Evolutionary conservation across 257 asterid species (phyloP).

Genomic region (Penstemon eatonii): DNA sequence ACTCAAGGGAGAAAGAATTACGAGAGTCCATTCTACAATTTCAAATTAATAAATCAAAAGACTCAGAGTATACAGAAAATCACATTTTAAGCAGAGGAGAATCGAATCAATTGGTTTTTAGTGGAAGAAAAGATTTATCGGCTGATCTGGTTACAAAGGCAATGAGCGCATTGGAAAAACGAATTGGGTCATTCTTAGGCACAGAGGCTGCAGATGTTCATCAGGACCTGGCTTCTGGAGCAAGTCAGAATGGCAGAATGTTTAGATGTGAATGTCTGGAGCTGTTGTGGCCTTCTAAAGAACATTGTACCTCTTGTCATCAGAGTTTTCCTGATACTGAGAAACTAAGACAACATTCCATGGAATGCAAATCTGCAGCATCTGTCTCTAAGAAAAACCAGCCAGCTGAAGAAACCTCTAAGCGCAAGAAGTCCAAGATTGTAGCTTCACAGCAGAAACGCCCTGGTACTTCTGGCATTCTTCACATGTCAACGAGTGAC

Average conservation of each 20-base stretch:
- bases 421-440: slow-evolving; percentile 44
- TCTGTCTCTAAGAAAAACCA: slow-evolving; percentile 43
- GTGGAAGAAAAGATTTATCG: slow-evolving; percentile 30
- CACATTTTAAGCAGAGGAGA: slow-evolving; percentile 40
- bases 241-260: slow-evolving; percentile 40
- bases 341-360: slow-evolving; percentile 56
- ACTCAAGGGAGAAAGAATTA: slow-evolving; percentile 68
- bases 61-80: slow-evolving; percentile 37
- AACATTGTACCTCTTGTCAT: slow-evolving; percentile 78
- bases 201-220: slow-evolving; percentile 30
- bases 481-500: slow-evolving; percentile 40
- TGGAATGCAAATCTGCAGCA: slow-evolving; percentile 46
- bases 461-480: slow-evolving; percentile 28
- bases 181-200: slow-evolving; percentile 48
- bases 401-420: slow-evolving; percentile 42
- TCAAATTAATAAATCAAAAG: slow-evolving; percentile 48
- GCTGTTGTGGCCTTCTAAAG: slow-evolving; percentile 63
- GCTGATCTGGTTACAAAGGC: slow-evolving; percentile 64
- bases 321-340: slow-evolving; percentile 52
- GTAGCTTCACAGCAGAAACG: slow-evolving; percentile 41
- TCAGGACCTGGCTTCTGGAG: slow-evolving; percentile 36
- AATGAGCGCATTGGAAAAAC: slow-evolving; percentile 49
- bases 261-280: slow-evolving; percentile 85
- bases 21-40: slow-evolving; percentile 69
- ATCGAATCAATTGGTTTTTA: slow-evolving; percentile 22